Conservation (phyloP, 441 rosid species). For the Populus hybrid region DNA sequence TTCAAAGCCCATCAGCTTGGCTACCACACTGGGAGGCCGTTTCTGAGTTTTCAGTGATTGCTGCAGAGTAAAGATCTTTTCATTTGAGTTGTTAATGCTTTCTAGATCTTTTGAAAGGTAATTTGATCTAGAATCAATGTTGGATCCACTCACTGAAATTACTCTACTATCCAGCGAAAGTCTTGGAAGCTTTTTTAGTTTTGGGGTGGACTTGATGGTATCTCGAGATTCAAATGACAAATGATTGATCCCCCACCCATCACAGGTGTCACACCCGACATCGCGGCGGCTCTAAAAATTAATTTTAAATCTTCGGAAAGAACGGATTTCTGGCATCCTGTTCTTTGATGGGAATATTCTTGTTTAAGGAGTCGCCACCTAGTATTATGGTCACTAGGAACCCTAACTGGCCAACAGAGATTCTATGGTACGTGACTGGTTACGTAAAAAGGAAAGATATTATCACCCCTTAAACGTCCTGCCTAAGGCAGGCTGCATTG, state of each 20-base stretch:
- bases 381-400: too few species aligned
- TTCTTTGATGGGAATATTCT: too few species aligned
- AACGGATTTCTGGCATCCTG: too few species aligned
- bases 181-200: conserved; percentile 70
- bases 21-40: conserved; percentile 79
- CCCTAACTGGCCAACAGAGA: too few species aligned
- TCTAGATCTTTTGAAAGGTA: conserved; percentile 29
- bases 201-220: conserved; percentile 47
- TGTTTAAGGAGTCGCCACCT: too few species aligned
- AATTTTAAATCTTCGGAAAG: too few species aligned
- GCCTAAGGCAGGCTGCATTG: too few species aligned
- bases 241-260: conserved; percentile 50
- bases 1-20: conserved; percentile 97
- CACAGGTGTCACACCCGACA: conserved; percentile 26
- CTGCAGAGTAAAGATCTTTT: conserved; percentile 24
- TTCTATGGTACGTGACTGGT: too few species aligned
- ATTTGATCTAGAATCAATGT: conserved; percentile 37
- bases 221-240: conserved; percentile 64
- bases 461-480: too few species aligned
- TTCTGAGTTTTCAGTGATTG: conserved; percentile 44
- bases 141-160: conserved; percentile 39
- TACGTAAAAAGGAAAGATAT: too few species aligned
- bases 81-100: conserved; percentile 27
- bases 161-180: conserved; percentile 71
- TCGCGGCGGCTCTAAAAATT: too few species aligned